phyloP scores from a whole-genome alignment of 2,329 filamentous ascomycete species.

The Akanthomyces lecanii region DNA sequence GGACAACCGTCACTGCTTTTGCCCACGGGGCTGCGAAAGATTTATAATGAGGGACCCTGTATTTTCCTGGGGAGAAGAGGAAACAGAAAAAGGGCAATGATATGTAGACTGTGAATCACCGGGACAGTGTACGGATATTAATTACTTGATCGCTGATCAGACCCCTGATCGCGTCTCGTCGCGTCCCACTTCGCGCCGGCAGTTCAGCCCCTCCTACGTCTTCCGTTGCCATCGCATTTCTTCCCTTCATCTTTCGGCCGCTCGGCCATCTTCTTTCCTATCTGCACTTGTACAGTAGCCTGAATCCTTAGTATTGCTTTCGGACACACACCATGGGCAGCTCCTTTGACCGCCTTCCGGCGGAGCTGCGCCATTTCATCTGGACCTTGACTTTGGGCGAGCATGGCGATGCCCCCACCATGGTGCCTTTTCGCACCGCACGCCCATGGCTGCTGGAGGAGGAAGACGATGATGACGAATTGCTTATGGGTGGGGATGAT shows the following conservation, averaged over 20 bases:
- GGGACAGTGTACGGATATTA: not conserved
- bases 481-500: not conserved
- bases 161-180: slow-evolving; percentile 3
- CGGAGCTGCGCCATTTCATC: slow-evolving; percentile 25
- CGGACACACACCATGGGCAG: not conserved
- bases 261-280: no score
- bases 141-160: not conserved
- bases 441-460: slow-evolving; percentile 6
- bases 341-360: slow-evolving; percentile 22
- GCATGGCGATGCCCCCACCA: slow-evolving; percentile 17
- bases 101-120: no score
- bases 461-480: not conserved
- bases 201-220: not conserved
- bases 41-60: no score
- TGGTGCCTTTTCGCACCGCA: slow-evolving; percentile 20
- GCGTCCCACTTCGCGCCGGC: slow-evolving; percentile 9
- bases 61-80: no score
- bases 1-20: no score
- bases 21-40: no score
- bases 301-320: not conserved
- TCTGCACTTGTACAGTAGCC: not conserved
- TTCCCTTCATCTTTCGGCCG: no score
- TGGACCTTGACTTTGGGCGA: slow-evolving; percentile 21
- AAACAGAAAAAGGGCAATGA: no score
- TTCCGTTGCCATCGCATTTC: no score